Base-by-base conservation (phyloP, 2,329 filamentous ascomycete species). In the Microsporum canis region DNA sequence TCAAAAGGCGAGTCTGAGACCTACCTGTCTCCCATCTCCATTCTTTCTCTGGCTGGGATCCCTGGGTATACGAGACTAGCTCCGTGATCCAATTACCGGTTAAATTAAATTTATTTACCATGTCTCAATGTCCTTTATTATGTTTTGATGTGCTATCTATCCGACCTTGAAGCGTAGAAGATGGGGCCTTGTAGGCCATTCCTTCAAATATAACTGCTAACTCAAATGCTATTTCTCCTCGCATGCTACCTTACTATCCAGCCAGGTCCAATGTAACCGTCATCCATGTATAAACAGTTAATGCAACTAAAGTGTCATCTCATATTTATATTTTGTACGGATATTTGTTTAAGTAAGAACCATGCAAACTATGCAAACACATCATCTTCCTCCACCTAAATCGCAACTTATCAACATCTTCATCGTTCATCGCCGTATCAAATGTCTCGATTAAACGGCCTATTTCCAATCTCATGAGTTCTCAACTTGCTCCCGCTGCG, bases 21-120 rank as follows among this genome's bases (percentile, higher is more conserved):
- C 1, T 82, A 79, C 65, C 82, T 84, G 62, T 88, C 83, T 63
- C 83, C 80, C 61, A 79, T 80, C 53, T 80, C 71, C 74, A 83
- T 66, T 84, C 78, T 65, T 85, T 84, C 58, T 76, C 80, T 67
- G 31, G 78, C 68, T 51, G 27, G 45, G 14, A 51, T 51, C 10
- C 23, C 45, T 31, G 31, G 23, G 31, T 51, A 31, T 29, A 31
- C 45, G 7, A 14, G 45, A 23, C 45, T 51, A 51, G 45, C 45
- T 51, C 23, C 27, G 27, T 29, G 45, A 23, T 51, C 8, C 23
- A 51, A 31, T 5, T 51, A 51, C 23, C 31, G 8, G 23, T 47
- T 8, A 47, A 47, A 8, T 7, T 47, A 47, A 47, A 23, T 23
- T 47, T 29, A 49, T 8, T 14, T 51, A 3, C 27, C 27, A 31